Base-by-base conservation (phyloP, 345 rosid genomes). In the Populus tremula region DNA sequence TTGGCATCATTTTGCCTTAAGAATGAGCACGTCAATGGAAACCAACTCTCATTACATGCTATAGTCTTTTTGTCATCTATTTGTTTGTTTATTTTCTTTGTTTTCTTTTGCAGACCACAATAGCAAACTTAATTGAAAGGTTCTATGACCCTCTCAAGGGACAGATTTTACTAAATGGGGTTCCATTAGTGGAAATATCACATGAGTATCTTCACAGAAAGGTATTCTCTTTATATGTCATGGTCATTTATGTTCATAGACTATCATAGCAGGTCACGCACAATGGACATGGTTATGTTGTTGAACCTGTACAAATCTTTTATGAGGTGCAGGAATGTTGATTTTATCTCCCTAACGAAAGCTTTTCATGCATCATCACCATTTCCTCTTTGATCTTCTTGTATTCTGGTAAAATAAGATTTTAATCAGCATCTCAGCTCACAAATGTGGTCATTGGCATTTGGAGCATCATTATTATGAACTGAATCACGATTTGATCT, bases 61-160 rank as follows among this genome's bases (percentile, higher is more conserved):
- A 36, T 33, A 36, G 16, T 25, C 13, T 65, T 9, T 27, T 31
- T 47, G 8, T 6, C 12, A 23, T 45, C 29, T 56, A 10, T 49
- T 17, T 65, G 7, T 65, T 50, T 67, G 6, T 54, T 27, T 54
- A 20, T 70, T 29, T 10, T 13, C 16, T 25, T 5, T 3, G 18
- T 49, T 65, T 56, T 74, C 21, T 67, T 14, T 47, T 88, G 90
- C 97, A 94, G 98, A 94, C 91, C 53, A 94, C 98, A 0, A 89
- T 94, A 82, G 98, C 98, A 59, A 91, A 91, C 79, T 87, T 94
- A 85, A 93, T 94, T 21, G 93, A 94, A 79, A 87, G 98, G 82
- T 94, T 94, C 82, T 94, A 94, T 61, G 98, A 94, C 77, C 98
- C 98, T 61, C 17, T 86, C 70, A 93, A 94, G 78, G 98, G 98